phyloP scores from a whole-genome alignment of 23 red algal species.

The Gracilaria vermiculophylla region DNA sequence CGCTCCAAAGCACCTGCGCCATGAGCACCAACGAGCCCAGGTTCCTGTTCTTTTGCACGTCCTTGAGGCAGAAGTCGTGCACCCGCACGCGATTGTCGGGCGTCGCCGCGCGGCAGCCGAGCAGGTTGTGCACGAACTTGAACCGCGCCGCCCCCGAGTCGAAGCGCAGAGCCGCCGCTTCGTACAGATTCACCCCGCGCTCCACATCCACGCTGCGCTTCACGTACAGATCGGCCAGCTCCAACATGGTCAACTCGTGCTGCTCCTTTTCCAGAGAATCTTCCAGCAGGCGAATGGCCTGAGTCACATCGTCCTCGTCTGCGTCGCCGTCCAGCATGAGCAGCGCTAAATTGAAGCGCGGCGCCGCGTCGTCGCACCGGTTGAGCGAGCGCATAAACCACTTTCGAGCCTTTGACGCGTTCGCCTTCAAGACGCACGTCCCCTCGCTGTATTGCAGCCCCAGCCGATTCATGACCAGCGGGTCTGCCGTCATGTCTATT shows the following conservation, averaged over 20 bases:
- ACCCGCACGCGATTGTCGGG: too few relatives aligned
- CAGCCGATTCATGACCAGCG: neutral
- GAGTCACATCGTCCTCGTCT: neutral
- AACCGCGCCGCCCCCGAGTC: neutral
- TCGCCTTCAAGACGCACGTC: neutral
- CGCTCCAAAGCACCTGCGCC: neutral
- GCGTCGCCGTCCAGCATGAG: neutral
- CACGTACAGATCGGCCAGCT: neutral
- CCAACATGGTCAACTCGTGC: neutral
- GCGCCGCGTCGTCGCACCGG: neutral
- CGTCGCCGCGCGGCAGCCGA: too few relatives aligned
- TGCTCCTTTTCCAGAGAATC: neutral
- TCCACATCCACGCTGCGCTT: neutral
- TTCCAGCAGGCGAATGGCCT: neutral
- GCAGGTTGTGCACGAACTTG: too few relatives aligned
- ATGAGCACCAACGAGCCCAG: neutral
- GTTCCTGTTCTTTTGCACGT: neutral
- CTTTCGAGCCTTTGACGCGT: neutral
- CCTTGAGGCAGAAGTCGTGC: too few relatives aligned
- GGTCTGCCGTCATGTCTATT: neutral
- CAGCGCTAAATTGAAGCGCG: neutral
- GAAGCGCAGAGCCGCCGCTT: neutral
- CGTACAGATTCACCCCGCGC: neutral
- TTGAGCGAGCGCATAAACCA: neutral
- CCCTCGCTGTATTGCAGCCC: neutral